Evolutionary conservation across 1,284 basidiomycete species (phyloP).

Genomic region (Irpex rosettiformis): DNA sequence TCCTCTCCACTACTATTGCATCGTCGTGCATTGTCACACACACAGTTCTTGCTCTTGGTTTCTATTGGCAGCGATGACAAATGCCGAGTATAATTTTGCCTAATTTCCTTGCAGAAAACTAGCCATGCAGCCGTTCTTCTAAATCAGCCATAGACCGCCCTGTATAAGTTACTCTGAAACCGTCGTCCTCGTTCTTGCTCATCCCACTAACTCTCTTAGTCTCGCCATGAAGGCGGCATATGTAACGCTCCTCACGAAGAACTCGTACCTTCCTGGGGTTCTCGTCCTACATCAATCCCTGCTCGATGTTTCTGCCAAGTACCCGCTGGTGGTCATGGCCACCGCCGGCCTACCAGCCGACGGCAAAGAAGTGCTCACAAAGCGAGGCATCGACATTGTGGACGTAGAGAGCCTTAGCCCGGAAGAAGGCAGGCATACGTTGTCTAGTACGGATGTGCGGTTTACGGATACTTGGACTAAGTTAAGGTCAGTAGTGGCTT

Average conservation of each 20-base stretch:
- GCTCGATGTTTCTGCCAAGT: slow-evolving; percentile 58
- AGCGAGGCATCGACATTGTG: slow-evolving; percentile 49
- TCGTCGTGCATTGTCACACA: background rate
- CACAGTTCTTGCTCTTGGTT: background rate
- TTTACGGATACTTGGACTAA: slow-evolving; percentile 93
- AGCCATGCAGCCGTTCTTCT: background rate
- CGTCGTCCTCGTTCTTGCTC: background rate
- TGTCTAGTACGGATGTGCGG: slow-evolving; percentile 55
- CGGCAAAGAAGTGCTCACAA: slow-evolving; percentile 50
- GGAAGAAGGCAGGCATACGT: slow-evolving; percentile 41
- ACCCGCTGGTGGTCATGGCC: slow-evolving; percentile 82
- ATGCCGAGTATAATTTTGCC: background rate
- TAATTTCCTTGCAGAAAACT: background rate
- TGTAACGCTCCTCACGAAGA: slow-evolving; percentile 65
- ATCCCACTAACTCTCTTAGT: slow-evolving; percentile 7
- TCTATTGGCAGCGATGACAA: background rate
- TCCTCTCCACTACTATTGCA: background rate
- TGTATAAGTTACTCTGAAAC: background rate
- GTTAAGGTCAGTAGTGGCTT: slow-evolving; percentile 56
- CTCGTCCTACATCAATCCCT: slow-evolving; percentile 75
- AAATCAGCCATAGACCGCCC: background rate
- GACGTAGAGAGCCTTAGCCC: slow-evolving; percentile 66
- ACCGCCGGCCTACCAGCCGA: slow-evolving; percentile 60
- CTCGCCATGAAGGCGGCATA: slow-evolving; percentile 44
- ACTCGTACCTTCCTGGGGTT: slow-evolving; percentile 69